Base-by-base conservation (phyloP, 306 rosid genomes). In the Elaeagnus macrophylla region DNA sequence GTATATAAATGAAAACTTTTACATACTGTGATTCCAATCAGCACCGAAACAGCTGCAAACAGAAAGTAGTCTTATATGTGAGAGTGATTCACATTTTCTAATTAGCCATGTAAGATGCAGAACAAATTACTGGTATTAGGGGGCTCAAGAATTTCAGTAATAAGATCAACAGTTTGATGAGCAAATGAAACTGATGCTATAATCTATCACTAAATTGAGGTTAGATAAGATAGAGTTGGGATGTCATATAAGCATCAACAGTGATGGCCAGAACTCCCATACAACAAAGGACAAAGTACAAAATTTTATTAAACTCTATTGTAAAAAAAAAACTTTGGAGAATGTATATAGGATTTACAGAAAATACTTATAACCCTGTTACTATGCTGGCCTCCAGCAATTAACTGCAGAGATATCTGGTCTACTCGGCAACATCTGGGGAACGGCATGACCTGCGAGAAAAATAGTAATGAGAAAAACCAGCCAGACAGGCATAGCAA, bases 331-430 rank as follows among this genome's bases (percentile, higher is more conserved):
- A 42, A 10, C 14, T 45, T 12, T 12, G 12, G 15, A 7, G 7
- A 6, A 45, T 45, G 49, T n/a, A 45, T 45, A 45, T 25, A 45
- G 49, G 8, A 45, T 17, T 45, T 45, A 56, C 57, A 25, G 62
- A 67, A 37, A 50, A 46, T 32, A 48, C 49, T 61, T 18, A 1
- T 47, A 57, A 39, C 15, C 53, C 51, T 62, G 56, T 39, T 61
- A 52, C 81, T 85, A 93, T 57, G 80, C 79, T 48, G 96, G 96
- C 69, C 96, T 80, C 99, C 99, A 93, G 75, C 94, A 72, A 71
- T 81, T 84, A 48, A 79, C 78, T 52, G 94, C 67, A 53, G 96
- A 62, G 51, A 80, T 56, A 67, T 91, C 99, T 44, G 94, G 94
- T 60, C 95, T 79, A 71, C 82, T 73, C 8, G 95, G 84, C 62